Base-by-base conservation (phyloP, 2,329 filamentous ascomycete genomes). In the Botrytis galanthina region DNA sequence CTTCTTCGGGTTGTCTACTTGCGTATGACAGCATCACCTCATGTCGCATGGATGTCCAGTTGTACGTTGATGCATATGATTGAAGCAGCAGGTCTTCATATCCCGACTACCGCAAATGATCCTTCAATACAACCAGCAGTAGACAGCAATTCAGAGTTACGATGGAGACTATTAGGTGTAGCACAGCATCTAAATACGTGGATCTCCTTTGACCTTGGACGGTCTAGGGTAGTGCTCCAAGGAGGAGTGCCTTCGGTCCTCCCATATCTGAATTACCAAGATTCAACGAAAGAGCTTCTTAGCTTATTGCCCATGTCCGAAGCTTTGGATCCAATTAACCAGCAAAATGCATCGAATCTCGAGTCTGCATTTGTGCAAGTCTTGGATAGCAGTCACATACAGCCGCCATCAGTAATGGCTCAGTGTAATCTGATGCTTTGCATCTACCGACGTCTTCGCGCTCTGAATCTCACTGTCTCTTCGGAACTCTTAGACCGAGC, bases 41-140 rank as follows among this genome's bases (percentile, higher is more conserved):
- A 79, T 64, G 67, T 73, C 12, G 72, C 77, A 10, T 80, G 78
- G 78, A 71, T 80, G 48, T 73, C 77, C 12, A 78, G 75, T 59
- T 75, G 74, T 57, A 78, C 72, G 6, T 61, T 75, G 2, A 74
- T 80, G 64, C 78, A 80, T 68, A 70, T 79, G 16, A 75, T 76
- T 18, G 77, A 80, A 74, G 75, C 77, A 22, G 76, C 73, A n/a
- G 77, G 77, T 3, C 51, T 80, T n/a, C 78, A 80, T 54, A 74
- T 75, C 35, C 75, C 78, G 2, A 73, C 80, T n/a, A 32, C n/a
- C 14, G 37, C 5, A 16, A 37, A 64, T 37, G 37, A 48, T 12
- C 14, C 18, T 32, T 32, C 37, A 9, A 9, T 29, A 39, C 60
- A 57, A n/a, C 12, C 44, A 72, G 22, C n/a, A 16, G 48, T 29